phyloP scores from a whole-genome alignment of 164 flowering plant genomes.

The Stephania cephalantha region DNA sequence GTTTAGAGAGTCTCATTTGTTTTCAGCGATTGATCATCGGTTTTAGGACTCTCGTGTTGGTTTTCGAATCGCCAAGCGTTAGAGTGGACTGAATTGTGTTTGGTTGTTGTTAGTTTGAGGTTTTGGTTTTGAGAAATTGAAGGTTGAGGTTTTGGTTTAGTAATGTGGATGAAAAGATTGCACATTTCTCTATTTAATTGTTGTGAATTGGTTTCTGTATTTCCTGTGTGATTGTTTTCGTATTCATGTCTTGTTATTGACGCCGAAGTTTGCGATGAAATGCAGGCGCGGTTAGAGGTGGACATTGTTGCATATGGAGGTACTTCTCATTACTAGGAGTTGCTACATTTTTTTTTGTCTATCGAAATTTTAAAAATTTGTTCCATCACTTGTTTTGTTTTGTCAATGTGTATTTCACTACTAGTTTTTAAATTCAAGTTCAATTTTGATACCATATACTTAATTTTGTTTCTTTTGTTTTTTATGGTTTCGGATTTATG shows the following conservation, averaged over 20 bases:
- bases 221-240: not conserved
- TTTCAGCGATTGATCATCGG: not conserved
- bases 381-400: not conserved
- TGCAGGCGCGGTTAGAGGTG: slow-evolving; percentile 73
- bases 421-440: not conserved
- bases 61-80: not conserved
- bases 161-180: not conserved
- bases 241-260: not conserved
- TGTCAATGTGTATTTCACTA: not conserved
- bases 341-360: no score
- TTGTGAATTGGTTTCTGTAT: not conserved
- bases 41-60: not conserved
- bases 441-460: no score
- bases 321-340: slow-evolving; percentile 15
- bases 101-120: no score
- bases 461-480: no score
- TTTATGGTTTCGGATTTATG: no score
- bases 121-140: not conserved
- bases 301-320: slow-evolving; percentile 97
- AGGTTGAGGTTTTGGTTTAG: not conserved
- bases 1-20: not conserved
- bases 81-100: not conserved
- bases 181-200: not conserved
- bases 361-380: not conserved
- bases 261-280: not conserved